Conservation (phyloP, 768 basidiomycete genomes). For the Kwoniella bestiolae region DNA sequence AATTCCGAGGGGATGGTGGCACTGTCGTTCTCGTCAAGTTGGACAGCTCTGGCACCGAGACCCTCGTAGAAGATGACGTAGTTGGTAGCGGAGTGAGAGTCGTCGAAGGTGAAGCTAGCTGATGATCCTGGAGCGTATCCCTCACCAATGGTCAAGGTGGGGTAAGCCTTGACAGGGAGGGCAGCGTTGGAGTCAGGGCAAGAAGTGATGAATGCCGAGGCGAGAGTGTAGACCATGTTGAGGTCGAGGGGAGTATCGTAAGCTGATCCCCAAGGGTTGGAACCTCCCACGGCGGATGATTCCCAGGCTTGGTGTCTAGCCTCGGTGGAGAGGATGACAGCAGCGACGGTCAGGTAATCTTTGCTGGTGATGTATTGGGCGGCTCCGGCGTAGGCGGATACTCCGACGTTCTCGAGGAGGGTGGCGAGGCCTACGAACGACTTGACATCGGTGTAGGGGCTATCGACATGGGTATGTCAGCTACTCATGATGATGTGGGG, state of each 20-base stretch:
- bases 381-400: conserved; percentile 68
- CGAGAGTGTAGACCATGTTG: conserved; percentile 62
- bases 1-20: conserved; percentile 42
- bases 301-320: conserved; percentile 70
- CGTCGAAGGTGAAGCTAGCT: conserved; percentile 63
- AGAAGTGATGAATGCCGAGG: conserved; percentile 61
- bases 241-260: conserved; percentile 64
- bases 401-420: conserved; percentile 65
- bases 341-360: conserved; percentile 62
- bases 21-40: conserved; percentile 35
- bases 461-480: neutral
- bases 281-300: conserved; percentile 61
- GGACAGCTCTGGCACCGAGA: conserved; percentile 33
- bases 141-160: conserved; percentile 57
- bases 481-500: neutral
- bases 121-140: conserved; percentile 47
- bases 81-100: conserved; percentile 48
- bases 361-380: conserved; percentile 62
- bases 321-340: conserved; percentile 67
- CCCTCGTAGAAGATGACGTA: conserved; percentile 50
- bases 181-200: conserved; percentile 66
- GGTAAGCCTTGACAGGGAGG: conserved; percentile 64
- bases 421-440: conserved; percentile 64
- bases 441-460: conserved; percentile 61
- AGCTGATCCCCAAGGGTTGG: conserved; percentile 61